Evolutionary conservation across 176 grass and related monocot species (phyloP).

Genomic region (Zea luxurians): DNA sequence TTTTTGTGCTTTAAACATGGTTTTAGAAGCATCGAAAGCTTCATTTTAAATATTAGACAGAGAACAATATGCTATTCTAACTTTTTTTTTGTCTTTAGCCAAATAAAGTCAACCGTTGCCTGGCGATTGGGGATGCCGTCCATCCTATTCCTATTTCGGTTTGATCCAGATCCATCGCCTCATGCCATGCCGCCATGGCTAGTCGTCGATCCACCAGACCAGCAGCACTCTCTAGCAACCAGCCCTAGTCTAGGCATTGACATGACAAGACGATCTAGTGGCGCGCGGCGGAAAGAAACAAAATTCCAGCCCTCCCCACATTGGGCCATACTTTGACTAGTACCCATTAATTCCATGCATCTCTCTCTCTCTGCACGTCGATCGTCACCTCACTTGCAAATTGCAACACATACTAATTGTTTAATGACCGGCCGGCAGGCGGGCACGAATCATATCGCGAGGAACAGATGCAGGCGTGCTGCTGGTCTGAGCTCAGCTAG

Average conservation of each 20-base stretch:
- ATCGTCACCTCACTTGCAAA: background rate
- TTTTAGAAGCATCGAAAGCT: no score
- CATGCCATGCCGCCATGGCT: no score
- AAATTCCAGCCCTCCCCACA: conserved; percentile 21
- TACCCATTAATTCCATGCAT: no score
- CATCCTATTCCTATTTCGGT: background rate
- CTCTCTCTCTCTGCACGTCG: background rate
- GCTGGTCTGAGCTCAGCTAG: conserved; percentile 13
- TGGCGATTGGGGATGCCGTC: conserved; percentile 5
- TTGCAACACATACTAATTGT: background rate
- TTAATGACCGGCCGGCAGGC: conserved; percentile 11
- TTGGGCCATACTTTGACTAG: conserved; percentile 15
- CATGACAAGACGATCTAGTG: conserved; percentile 5
- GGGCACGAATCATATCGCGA: conserved; percentile 27
- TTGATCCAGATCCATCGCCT: background rate
- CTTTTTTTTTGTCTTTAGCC: background rate
- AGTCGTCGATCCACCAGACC: background rate
- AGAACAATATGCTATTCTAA: background rate
- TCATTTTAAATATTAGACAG: background rate
- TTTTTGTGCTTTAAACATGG: no score
- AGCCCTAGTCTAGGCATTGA: background rate
- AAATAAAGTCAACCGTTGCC: conserved; percentile 19
- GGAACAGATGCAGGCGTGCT: conserved; percentile 30
- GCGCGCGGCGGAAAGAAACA: conserved; percentile 18
- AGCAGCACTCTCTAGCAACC: background rate